Base-by-base conservation (phyloP, 176 grass and related monocot genomes). In the Dendrocalamus sinicus region DNA sequence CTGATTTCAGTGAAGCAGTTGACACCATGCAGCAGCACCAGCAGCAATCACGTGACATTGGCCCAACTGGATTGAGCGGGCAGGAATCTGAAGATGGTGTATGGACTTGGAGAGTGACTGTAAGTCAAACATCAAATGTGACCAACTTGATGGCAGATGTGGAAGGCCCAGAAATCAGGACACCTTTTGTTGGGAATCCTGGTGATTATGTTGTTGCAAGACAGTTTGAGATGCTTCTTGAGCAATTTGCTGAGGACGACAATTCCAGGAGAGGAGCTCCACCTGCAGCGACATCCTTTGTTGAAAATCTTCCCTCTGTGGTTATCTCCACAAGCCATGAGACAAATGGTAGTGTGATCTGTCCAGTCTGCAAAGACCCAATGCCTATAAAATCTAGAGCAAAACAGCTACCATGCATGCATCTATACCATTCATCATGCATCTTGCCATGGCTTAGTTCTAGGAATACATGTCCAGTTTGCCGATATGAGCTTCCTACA, bases 391-490 rank as follows among this genome's bases (percentile, higher is more conserved):
- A 68, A 52, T 81, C 81, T 48, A 79, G 82, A 89, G 93, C 92
- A 71, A 93, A 87, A 37, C 83, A 92, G 70, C 87, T 98, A 78
- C 96, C 93, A 20, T 98, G 93, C 77, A 74, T 65, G 70, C 96
- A 98, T 83, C 74, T 95, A 10, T 95, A 98, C 55, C 96, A 98
- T 85, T 83, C 89, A 62, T 86, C 70, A 3, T 98, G 93, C 70
- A 98, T 98, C 79, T 70, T 93, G 72, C 93, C 93, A 5, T 98
- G 96, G 96, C 85, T 98, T 81, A 79, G 57, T 52, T 83, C 81
- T 23, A 98, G 90, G 70, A 98, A 98, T 76, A 92, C 96, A 53
- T 98, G 96, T 73, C 96, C 93, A 20, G 91, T 98, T 82, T 98
- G 96, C 68, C 80, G 93, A 23, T 95, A 88, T 46, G 96, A 98